Evolutionary conservation across 176 grass and related monocot genomes (phyloP), one percentile per base, ranked within the genome.

Genomic region (Juncus inflexus): DNA sequence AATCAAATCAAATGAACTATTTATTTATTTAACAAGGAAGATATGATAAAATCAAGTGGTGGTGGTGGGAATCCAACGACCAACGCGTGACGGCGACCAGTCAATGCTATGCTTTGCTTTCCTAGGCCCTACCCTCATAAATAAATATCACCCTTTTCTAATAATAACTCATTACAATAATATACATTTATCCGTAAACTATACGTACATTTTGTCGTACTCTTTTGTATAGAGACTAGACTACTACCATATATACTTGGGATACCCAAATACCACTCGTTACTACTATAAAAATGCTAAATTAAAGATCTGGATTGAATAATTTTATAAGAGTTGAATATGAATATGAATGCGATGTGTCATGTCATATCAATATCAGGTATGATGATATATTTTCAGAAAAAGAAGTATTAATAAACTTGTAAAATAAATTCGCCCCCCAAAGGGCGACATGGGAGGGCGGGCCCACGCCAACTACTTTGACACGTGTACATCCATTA

Each of bases 381-480:
- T 28, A 28, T 28, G 19, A 28, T 28, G 19, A 28, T 28, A 28
- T 28, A 28, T 28, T 28, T 28, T 28, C 19, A 28, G 19, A 28
- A 28, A 28, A 28, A 28, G 19, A 28, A 28, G 19, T 28, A 28
- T 28, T 28, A 28, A 28, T 28, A 28, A 28, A 47, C 43, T 9
- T 47, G 43, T 47, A 9, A 47, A 47, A 6, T 47, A 6, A 47
- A 61, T 11, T 61, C 57, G 76, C 65, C 65, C 79, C 86, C 86
- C 75, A 7, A 75, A 82, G 86, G 70, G 70, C 86, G 79, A 90
- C 86, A 83, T 19, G 39, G 50, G 62, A 63, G 69, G 3, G 35
- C 42, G 55, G 47, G 41, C 4, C 66, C 63, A 4, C 45, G 51
- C 28, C 37, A 72, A 43, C 76, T 57, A 69, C 5, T 37, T 12